Evolutionary conservation across 768 basidiomycete species (phyloP), one percentile per base, ranked within the genome.

Genomic region (Boletus insuetus): DNA sequence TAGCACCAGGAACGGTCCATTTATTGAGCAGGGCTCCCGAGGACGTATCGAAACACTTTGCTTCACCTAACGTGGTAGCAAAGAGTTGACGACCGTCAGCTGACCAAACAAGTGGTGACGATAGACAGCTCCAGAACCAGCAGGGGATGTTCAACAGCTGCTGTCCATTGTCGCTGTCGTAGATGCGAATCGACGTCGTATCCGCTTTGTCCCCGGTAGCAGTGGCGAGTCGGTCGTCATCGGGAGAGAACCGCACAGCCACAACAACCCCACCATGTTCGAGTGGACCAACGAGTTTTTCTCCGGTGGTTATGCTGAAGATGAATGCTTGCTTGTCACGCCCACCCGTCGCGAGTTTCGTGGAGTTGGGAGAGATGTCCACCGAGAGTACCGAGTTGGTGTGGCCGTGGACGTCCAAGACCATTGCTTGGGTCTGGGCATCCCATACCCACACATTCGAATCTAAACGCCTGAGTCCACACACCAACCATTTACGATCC

Each of bases 51-150:
- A 46, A 32, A 7, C 31, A 17, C 2, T 20, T 26, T 9, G 17
- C 24, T 3, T 12, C 13, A 2, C 10, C 3, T 3, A 1, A 24
- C 3, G 47, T 26, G 10, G 29, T 17, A 19, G 47, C 37, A 17
- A 38, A 41, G 14, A 40, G 39, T 3, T 22, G n/a, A 41, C 3
- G 12, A 34, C 49, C n/a, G 17, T 50, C 49, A 3, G 13, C 14
- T 0, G 53, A 55, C 53, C 47, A 57, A 1, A 38, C 14, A 6
- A 45, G 31, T 4, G 31, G n/a, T 0, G 56, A 26, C 6, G 32
- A 24, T 9, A 22, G 0, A 3, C 2, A 2, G 16, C 0, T 1
- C 1, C 9, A 13, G 40, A 31, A 22, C 5, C 6, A 8, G 17
- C 38, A 55, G 4, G 50, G 37, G 20, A 39, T 38, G 3, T 24